These are phyloP conservation scores for Chaetomiaceae sp. DNA, from an alignment of 2,329 filamentous ascomycete species.

Conservation along the genomic window DNA sequence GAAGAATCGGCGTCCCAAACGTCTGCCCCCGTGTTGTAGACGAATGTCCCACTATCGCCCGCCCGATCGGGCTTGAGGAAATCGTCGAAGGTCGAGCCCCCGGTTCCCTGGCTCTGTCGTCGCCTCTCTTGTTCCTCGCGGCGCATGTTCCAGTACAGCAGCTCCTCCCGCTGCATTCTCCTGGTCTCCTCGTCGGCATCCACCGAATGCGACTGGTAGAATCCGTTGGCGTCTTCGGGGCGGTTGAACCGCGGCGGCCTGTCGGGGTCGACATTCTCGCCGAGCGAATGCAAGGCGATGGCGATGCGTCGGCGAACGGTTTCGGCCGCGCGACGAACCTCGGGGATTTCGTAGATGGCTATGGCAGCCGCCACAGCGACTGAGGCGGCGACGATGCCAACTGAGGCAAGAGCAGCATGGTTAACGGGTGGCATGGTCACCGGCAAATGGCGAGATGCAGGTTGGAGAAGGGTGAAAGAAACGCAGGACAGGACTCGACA, in stretches of 20 bases:
- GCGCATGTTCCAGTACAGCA: conserved; percentile 59
- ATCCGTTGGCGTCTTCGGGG: conserved; percentile 60
- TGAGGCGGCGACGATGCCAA: conserved; percentile 51
- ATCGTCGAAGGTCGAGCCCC: conserved; percentile 50
- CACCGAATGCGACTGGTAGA: conserved; percentile 48
- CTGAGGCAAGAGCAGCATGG: conserved; percentile 48
- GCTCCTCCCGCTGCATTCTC: conserved; percentile 56
- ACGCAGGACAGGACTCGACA: no score
- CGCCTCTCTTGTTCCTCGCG: conserved; percentile 43
- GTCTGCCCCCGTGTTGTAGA: conserved; percentile 53
- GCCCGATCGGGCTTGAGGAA: conserved; percentile 46
- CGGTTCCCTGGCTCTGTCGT: conserved; percentile 17
- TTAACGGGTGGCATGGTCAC: conserved; percentile 49
- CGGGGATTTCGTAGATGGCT: conserved; percentile 58
- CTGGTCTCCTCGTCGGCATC: conserved; percentile 58
- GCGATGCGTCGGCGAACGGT: conserved; percentile 57
- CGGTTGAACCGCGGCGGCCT: conserved; percentile 53
- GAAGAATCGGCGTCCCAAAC: conserved; percentile 31
- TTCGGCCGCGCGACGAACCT: conserved; percentile 55
- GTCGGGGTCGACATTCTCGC: conserved; percentile 49
- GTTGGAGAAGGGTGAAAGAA: not conserved
- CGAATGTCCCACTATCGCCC: conserved; percentile 49
- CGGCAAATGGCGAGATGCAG: not conserved
- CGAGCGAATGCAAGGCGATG: conserved; percentile 52
- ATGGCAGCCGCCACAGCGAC: conserved; percentile 53